A percentile compares a stretch with the other conserved stretches of the same genome.
These are phyloP conservation scores for Glebionis coronaria DNA, from an alignment of 129 eudicot species.

Conservation along the genomic window DNA sequence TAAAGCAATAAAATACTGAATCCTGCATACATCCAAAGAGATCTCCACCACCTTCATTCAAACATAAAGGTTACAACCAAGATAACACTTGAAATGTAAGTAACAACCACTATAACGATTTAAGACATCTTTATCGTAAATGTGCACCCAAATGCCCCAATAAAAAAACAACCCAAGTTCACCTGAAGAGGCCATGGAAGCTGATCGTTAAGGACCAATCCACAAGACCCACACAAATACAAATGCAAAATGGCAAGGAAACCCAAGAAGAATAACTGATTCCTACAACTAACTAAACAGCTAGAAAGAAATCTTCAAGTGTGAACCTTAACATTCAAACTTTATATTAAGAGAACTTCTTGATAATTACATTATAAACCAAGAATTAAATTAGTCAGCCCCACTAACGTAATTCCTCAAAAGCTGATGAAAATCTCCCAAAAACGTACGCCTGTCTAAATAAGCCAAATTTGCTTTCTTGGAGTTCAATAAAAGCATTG, in stretches of 20 bases:
- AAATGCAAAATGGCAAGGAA: conserved; percentile 49
- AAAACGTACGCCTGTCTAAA: conserved; percentile 23
- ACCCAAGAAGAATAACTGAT: conserved; percentile 60
- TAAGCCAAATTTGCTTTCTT: conserved; percentile 35
- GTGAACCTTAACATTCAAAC: too few species aligned
- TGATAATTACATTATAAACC: not conserved
- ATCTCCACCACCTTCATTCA: conserved; percentile 59
- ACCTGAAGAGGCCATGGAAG: conserved; percentile 56
- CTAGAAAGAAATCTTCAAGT: conserved; percentile 44
- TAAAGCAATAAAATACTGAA: conserved; percentile 43
- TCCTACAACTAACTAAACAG: conserved; percentile 48
- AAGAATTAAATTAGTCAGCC: conserved; percentile 9
- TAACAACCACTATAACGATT: not conserved
- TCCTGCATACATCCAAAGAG: conserved; percentile 57
- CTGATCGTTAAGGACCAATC: conserved; percentile 60
- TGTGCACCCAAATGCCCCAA: conserved; percentile 16
- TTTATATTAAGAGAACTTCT: too few species aligned
- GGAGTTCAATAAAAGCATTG: conserved; percentile 39
- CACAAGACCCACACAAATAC: conserved; percentile 61
- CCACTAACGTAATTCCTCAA: conserved; percentile 41
- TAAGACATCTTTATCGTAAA: conserved; percentile 4
- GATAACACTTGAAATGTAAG: conserved; percentile 16
- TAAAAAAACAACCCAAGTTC: conserved; percentile 4
- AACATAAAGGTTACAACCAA: conserved; percentile 28
- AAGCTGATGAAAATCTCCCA: conserved; percentile 33